These are phyloP conservation scores for Chalciporus chontae DNA, from an alignment of 768 basidiomycete genomes.

Conservation along the genomic window DNA sequence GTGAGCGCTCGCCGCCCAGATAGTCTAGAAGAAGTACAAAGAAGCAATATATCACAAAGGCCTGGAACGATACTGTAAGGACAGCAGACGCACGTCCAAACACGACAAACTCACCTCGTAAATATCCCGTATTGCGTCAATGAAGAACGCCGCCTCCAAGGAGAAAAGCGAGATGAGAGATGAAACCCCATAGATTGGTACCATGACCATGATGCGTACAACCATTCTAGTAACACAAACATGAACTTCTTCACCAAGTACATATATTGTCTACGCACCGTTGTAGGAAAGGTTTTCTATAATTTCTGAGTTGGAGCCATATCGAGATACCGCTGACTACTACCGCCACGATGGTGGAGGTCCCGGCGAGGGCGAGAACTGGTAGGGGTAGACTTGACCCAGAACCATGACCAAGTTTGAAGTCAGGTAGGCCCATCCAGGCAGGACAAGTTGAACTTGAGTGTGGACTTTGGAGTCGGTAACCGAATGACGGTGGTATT, in stretches of 20 bases:
- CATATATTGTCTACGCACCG: conserved; percentile 41
- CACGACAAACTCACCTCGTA: conserved; percentile 69
- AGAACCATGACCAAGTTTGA: conserved; percentile 38
- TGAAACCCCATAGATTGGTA: conserved; percentile 87
- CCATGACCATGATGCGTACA: conserved; percentile 95
- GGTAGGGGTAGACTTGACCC: conserved; percentile 57
- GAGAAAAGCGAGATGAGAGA: conserved; percentile 93
- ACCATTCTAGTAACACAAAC: conserved; percentile 58
- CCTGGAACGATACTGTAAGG: conserved; percentile 39
- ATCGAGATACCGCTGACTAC: conserved; percentile 72
- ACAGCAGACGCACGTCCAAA: background rate
- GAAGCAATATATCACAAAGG: conserved; percentile 94
- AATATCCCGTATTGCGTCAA: conserved; percentile 91
- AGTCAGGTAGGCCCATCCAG: conserved; percentile 16
- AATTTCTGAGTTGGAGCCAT: conserved; percentile 79
- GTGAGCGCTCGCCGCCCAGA: conserved; percentile 89
- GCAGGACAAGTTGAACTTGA: background rate
- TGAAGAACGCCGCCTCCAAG: conserved; percentile 91
- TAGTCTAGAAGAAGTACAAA: conserved; percentile 79
- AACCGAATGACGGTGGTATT: background rate
- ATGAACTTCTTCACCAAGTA: conserved; percentile 5
- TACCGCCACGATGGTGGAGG: conserved; percentile 68
- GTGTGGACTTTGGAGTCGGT: background rate
- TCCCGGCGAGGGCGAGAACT: conserved; percentile 59
- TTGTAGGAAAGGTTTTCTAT: conserved; percentile 77